A percentile compares a stretch with the other conserved stretches of the same genome.
phyloP scores from a whole-genome alignment of 2,329 filamentous ascomycete genomes.

The Aspergillus quadrilineatus region DNA sequence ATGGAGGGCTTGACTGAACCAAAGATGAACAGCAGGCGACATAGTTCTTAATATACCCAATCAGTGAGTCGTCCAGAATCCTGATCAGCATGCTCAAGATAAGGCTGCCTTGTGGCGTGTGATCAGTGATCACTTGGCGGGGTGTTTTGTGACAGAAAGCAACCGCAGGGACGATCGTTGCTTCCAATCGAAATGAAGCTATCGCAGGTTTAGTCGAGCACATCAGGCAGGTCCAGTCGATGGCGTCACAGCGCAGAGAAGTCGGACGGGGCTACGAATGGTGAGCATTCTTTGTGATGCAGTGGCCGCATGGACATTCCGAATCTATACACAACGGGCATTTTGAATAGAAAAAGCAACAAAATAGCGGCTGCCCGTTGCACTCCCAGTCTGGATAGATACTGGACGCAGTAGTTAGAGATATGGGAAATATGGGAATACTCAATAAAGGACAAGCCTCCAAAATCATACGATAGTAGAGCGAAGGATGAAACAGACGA shows the following conservation, averaged over 20 bases:
- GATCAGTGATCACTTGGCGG: slow-evolving; percentile 7
- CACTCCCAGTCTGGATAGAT: too few relatives aligned
- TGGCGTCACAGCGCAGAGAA: background rate
- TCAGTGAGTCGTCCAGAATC: background rate
- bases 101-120: slow-evolving; percentile 5
- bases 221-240: slow-evolving; percentile 6
- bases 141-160: background rate
- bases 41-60: too few relatives aligned
- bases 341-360: too few relatives aligned
- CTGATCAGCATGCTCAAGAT: background rate
- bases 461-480: too few relatives aligned
- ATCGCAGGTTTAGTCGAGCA: background rate
- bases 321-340: background rate
- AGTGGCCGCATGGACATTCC: slow-evolving; percentile 6
- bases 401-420: too few relatives aligned
- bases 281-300: background rate
- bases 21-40: background rate
- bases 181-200: background rate
- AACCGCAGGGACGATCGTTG: background rate
- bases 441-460: too few relatives aligned
- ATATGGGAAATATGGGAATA: too few relatives aligned
- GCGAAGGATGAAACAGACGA: too few relatives aligned
- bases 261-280: slow-evolving; percentile 1
- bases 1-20: background rate
- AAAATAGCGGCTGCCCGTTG: too few relatives aligned